A percentile compares a stretch with the other conserved stretches of the same genome.
Evolutionary conservation across 345 rosid species (phyloP).

Genomic region (Acer negundo): DNA sequence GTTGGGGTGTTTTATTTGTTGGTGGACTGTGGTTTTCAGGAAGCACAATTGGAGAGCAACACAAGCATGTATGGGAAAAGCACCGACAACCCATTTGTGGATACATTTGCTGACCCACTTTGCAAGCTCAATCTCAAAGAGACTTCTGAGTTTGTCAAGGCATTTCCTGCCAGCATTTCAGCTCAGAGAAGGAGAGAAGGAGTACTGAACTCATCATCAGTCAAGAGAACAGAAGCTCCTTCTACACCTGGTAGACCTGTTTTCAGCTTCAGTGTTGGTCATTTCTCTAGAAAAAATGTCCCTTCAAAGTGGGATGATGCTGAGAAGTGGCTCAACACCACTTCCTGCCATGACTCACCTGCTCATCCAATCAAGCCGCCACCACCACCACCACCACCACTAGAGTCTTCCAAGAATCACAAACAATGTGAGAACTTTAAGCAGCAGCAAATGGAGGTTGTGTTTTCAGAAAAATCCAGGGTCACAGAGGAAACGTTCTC

Average conservation of each 20-base stretch:
- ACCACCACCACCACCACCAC: constrained; percentile 15
- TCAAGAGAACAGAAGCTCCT: constrained; percentile 61
- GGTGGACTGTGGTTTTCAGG: constrained; percentile 28
- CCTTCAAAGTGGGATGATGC: constrained; percentile 99
- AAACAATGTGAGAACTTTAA: constrained; percentile 38
- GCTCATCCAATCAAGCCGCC: constrained; percentile 53
- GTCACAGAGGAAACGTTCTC: constrained; percentile 51
- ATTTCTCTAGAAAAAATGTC: constrained; percentile 58
- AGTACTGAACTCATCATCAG: constrained; percentile 39
- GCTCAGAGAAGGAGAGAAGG: constrained; percentile 62
- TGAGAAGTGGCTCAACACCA: constrained; percentile 79
- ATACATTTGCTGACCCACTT: constrained; percentile 54
- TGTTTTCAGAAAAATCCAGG: constrained; percentile 68
- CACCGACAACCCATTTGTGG: constrained; percentile 56
- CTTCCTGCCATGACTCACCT: constrained; percentile 65
- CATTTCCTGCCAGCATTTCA: constrained; percentile 54
- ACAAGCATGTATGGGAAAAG: constrained; percentile 36
- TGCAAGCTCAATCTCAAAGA: constrained; percentile 76
- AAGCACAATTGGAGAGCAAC: constrained; percentile 34
- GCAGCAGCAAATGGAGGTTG: constrained; percentile 49
- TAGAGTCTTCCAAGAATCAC: constrained; percentile 33
- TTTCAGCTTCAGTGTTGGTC: constrained; percentile 62
- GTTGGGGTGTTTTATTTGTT: constrained; percentile 10
- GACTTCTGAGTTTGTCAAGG: constrained; percentile 69
- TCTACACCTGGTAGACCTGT: constrained; percentile 82